phyloP scores from a whole-genome alignment of 2,329 filamentous ascomycete species.

The Cryphonectria naterciae region DNA sequence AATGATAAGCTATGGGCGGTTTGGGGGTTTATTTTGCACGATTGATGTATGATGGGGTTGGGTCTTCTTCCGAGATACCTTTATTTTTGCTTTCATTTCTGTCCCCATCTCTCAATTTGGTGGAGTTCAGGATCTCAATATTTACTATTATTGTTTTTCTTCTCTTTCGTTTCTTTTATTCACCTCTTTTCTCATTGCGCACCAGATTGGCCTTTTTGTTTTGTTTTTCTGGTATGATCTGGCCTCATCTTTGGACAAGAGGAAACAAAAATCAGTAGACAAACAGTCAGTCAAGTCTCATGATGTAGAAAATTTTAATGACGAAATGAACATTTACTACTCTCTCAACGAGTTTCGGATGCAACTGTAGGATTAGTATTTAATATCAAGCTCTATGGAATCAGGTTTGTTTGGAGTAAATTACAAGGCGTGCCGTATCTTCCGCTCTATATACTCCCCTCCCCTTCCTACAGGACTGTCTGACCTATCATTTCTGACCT shows the following conservation, averaged over 20 bases:
- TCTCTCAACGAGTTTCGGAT: not conserved
- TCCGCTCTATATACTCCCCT: not conserved
- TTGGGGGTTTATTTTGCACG: constrained; percentile 13
- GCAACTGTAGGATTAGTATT: not conserved
- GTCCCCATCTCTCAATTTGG: not conserved
- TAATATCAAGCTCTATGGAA: not conserved
- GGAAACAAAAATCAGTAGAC: constrained; percentile 3
- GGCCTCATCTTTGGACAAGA: constrained; percentile 4
- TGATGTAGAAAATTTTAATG: constrained; percentile 21
- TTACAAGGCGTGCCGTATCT: not conserved
- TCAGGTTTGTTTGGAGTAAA: not conserved
- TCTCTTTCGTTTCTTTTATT: not conserved
- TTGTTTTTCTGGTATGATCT: not conserved
- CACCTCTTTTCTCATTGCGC: not conserved
- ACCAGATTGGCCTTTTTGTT: not conserved
- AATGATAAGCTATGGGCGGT: not conserved
- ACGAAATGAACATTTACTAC: not conserved
- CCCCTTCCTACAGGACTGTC: not conserved
- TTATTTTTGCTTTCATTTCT: not conserved
- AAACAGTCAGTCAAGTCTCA: constrained; percentile 2
- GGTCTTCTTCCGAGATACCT: constrained; percentile 24
- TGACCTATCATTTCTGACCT: not conserved
- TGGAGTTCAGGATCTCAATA: constrained; percentile 19
- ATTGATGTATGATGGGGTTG: constrained; percentile 21
- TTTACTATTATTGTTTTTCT: constrained; percentile 1